These are phyloP conservation scores for Arthrobotrys pseudoclavata DNA, from an alignment of 2,329 filamentous ascomycete species.

Conservation along the genomic window DNA sequence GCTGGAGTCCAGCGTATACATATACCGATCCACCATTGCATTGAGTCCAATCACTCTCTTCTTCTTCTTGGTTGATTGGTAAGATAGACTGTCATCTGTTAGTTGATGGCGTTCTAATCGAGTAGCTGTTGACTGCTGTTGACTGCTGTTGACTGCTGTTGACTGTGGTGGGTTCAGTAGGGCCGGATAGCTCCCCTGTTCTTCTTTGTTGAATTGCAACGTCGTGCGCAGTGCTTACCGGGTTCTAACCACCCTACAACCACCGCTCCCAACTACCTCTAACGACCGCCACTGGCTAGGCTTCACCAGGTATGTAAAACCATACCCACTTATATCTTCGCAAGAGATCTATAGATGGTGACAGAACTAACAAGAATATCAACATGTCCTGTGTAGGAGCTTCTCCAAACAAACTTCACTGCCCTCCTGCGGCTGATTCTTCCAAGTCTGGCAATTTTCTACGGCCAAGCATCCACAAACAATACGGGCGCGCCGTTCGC, in stretches of 20 bases:
- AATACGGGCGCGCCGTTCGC: background rate
- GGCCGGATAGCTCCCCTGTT: background rate
- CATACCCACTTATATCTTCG: background rate
- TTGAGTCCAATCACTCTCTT: no score
- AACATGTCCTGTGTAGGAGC: background rate
- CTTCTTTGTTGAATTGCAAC: background rate
- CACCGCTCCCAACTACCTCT: no score
- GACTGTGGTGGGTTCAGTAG: no score
- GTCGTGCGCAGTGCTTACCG: background rate
- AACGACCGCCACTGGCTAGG: background rate
- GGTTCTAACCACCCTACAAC: background rate
- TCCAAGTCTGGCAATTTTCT: constrained; percentile 24
- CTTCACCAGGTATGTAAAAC: background rate
- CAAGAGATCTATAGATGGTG: background rate
- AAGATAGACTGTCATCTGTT: no score
- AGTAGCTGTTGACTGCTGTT: no score
- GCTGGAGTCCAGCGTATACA: no score
- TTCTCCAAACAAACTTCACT: no score
- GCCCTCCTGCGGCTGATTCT: constrained; percentile 12
- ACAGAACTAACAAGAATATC: background rate
- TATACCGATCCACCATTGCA: no score
- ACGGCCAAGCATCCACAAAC: constrained; percentile 21
- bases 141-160: no score
- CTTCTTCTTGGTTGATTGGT: no score
- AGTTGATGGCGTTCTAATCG: no score